phyloP scores from a whole-genome alignment of 2,329 filamentous ascomycete genomes.

The Clarireedia homoeocarpa region DNA sequence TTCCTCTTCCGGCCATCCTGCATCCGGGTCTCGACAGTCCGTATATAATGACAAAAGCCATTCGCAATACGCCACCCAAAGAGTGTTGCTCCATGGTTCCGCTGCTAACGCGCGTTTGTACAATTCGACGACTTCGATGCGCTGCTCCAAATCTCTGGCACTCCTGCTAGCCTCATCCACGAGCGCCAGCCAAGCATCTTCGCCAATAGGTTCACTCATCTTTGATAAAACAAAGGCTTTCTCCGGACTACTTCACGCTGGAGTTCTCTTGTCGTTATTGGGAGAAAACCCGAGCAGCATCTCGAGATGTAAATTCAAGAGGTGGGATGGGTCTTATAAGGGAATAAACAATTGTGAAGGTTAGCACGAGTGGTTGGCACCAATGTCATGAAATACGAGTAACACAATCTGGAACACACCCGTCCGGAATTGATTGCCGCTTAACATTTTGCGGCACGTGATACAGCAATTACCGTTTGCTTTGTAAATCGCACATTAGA shows the following conservation, averaged over 20 bases:
- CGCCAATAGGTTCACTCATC: slow-evolving; percentile 53
- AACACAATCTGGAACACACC: slow-evolving; percentile 4
- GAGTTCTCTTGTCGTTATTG: slow-evolving; percentile 7
- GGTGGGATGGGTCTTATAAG: background rate
- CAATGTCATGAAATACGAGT: background rate
- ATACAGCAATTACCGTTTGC: background rate
- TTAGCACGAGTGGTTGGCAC: background rate
- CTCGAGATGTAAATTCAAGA: slow-evolving; percentile 2
- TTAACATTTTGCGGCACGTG: background rate
- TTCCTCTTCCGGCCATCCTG: slow-evolving; percentile 59
- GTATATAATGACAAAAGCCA: slow-evolving; percentile 67
- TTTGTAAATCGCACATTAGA: background rate
- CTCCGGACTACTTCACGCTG: slow-evolving; percentile 8
- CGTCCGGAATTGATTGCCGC: slow-evolving; percentile 7
- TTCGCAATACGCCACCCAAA: slow-evolving; percentile 74
- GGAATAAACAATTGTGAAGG: background rate
- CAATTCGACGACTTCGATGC: slow-evolving; percentile 62
- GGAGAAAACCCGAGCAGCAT: slow-evolving; percentile 10
- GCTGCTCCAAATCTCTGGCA: slow-evolving; percentile 55
- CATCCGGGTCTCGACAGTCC: slow-evolving; percentile 49
- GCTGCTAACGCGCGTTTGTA: slow-evolving; percentile 62
- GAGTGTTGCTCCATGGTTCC: slow-evolving; percentile 63
- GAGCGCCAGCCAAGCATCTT: slow-evolving; percentile 71
- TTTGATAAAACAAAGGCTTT: slow-evolving; percentile 6
- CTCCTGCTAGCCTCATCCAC: slow-evolving; percentile 61